Evolutionary conservation across 371 early-diverging fungal genomes (phyloP).

Genomic region (Polyrhizophydium stewartii): DNA sequence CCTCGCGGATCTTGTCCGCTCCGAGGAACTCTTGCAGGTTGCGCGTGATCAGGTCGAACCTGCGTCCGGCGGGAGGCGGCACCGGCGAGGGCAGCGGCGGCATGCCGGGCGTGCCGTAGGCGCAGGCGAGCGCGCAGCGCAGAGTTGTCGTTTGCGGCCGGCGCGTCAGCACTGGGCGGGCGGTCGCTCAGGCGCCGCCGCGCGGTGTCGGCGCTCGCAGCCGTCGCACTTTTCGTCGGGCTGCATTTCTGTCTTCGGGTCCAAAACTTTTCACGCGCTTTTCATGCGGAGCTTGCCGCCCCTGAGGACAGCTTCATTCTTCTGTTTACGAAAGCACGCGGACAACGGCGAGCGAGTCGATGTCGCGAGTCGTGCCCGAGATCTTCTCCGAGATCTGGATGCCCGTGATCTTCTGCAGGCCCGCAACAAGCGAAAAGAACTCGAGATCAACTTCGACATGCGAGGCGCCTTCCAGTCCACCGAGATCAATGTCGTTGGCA

Average conservation of each 20-base stretch:
- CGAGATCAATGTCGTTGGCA: constrained; percentile 57
- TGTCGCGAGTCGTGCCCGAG: constrained; percentile 20
- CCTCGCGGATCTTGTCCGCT: constrained; percentile 79
- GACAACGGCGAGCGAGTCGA: constrained; percentile 26
- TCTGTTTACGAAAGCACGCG: constrained; percentile 9
- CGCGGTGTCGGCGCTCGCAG: too few relatives aligned
- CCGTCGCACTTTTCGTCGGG: too few relatives aligned
- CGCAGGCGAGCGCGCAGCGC: too few relatives aligned
- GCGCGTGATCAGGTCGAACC: constrained; percentile 82
- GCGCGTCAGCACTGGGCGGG: too few relatives aligned
- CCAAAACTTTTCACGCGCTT: too few relatives aligned
- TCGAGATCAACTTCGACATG: constrained; percentile 63
- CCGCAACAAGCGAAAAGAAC: constrained; percentile 79
- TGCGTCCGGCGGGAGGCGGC: constrained; percentile 7
- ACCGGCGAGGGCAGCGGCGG: too few relatives aligned
- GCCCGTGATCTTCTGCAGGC: constrained; percentile 81
- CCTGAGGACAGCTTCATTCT: too few relatives aligned
- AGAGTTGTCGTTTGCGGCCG: too few relatives aligned
- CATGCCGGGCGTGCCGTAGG: too few relatives aligned
- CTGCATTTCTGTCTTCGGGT: too few relatives aligned
- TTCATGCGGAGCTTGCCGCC: too few relatives aligned
- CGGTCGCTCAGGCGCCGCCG: too few relatives aligned
- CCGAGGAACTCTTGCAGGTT: constrained; percentile 98
- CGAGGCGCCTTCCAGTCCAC: constrained; percentile 57
- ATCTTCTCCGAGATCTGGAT: constrained; percentile 48